Evolutionary conservation across 495 filamentous ascomycete genomes (phyloP), one percentile per base, ranked within the genome.

Genomic region (Staphylotrichum longicolle): DNA sequence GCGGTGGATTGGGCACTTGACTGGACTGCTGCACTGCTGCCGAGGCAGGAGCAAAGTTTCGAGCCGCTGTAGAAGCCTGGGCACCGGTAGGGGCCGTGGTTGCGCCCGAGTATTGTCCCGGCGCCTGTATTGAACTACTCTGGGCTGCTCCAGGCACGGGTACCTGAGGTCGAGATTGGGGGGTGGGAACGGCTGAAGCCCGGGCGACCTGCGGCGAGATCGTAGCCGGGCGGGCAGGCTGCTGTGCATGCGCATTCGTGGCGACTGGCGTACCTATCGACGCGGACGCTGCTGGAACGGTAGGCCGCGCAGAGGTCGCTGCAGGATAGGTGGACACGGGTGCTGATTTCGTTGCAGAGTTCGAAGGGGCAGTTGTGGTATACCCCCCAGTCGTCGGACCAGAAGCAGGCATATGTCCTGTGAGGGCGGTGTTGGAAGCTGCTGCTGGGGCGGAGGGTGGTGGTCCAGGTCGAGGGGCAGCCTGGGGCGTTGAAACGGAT

Each of bases 381-480:
- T 39, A 59, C 9, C 12, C 37, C 27, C 20, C 41, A 34, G 62
- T 8, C 11, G 32, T 8, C 14, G 37, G 35, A 3, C 45, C 37
- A 12, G 49, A n/a, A 37, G 49, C 34, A 54, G 64, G 57, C 14
- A 46, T 30, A n/a, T 47, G 61, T 8, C 34, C 42, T 27, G 0
- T 27, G 20, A 27, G 20, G 20, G 20, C 20, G 20, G 20, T 27
- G 20, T 27, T 27, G 0, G 20, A 27, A 27, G 20, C 20, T 27
- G 20, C 20, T 27, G 20, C 20, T 27, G 20, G 27, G 20, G 61
- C 10, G 3, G 63, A 15, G 33, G 64, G 30, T 40, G 50, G 9
- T 2, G 54, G 10, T 14, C 42, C 59, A 30, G 62, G 42, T 46
- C 41, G 27, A 15, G 64, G 15, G 7, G 54, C 35, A 27, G 60